Evolutionary conservation across 441 rosid species (phyloP).

Genomic region (Gossypium lobatum): DNA sequence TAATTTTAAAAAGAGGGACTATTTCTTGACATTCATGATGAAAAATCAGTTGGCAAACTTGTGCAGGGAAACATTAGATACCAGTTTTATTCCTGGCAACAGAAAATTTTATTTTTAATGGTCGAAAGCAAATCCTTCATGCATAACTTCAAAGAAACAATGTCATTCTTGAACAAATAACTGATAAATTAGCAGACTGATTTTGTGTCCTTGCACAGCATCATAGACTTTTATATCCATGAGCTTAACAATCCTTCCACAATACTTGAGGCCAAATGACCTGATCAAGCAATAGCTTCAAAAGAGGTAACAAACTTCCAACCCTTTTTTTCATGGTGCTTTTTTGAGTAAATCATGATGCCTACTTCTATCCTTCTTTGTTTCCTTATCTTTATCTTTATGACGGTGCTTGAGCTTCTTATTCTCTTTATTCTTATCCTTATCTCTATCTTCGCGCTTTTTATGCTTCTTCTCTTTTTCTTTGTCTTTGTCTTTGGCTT

Average conservation of each 20-base stretch:
- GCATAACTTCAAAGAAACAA: neutral
- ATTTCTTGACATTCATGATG: neutral
- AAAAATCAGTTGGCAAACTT: neutral
- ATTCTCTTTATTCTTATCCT: constrained; percentile 60
- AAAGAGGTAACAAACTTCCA: constrained; percentile 25
- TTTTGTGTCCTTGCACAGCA: neutral
- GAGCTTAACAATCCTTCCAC: neutral
- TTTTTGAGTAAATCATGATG: constrained; percentile 43
- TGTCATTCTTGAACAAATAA: neutral
- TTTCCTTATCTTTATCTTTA: constrained; percentile 52
- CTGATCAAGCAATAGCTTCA: constrained; percentile 18
- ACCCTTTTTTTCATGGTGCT: constrained; percentile 83
- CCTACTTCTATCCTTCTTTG: constrained; percentile 74
- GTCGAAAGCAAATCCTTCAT: neutral
- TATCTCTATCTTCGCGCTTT: constrained; percentile 45
- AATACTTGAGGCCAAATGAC: neutral
- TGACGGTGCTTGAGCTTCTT: constrained; percentile 86
- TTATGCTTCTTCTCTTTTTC: constrained; percentile 54
- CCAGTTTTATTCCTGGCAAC: neutral
- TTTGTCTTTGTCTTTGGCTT: constrained; percentile 48
- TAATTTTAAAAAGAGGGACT: neutral
- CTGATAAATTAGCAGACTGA: neutral
- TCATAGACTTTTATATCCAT: neutral
- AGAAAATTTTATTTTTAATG: neutral
- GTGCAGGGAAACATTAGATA: too few species aligned